These are phyloP conservation scores for Ustilago lituana DNA, from an alignment of 1,284 basidiomycete species.

Conservation along the genomic window DNA sequence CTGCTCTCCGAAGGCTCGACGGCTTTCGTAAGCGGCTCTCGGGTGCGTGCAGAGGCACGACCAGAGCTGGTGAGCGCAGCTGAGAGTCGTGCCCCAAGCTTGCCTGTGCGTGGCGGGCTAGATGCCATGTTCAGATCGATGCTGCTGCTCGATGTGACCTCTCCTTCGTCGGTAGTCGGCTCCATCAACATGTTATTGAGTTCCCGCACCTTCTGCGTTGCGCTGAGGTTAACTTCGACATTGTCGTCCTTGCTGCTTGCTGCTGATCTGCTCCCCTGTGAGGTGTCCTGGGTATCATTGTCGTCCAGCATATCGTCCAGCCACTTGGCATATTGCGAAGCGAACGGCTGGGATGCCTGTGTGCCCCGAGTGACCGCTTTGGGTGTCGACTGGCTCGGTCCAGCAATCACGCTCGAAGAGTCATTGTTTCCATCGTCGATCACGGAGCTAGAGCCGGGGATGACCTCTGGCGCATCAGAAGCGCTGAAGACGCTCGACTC, in stretches of 20 bases:
- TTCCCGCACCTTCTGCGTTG: conserved; percentile 31
- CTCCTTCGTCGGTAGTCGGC: conserved; percentile 2
- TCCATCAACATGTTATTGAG: conserved; percentile 28
- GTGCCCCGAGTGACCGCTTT: conserved; percentile 2
- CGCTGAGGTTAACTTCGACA: conserved; percentile 13
- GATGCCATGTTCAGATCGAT: conserved; percentile 35
- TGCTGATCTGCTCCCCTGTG: neutral
- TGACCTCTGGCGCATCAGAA: conserved; percentile 23
- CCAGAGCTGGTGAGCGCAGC: conserved; percentile 29
- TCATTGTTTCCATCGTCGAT: conserved; percentile 12
- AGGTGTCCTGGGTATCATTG: conserved; percentile 5
- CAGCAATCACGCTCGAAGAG: conserved; percentile 11
- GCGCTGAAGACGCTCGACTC: conserved; percentile 32
- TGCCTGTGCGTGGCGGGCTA: conserved; percentile 28
- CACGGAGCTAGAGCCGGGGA: conserved; percentile 20
- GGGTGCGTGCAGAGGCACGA: conserved; percentile 2
- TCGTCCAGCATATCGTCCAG: conserved; percentile 41
- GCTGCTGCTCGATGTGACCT: conserved; percentile 1
- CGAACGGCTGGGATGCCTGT: conserved; percentile 33
- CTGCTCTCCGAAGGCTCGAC: conserved; percentile 19
- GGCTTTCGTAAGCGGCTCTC: neutral
- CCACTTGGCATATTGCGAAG: conserved; percentile 37
- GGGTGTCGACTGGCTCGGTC: conserved; percentile 39
- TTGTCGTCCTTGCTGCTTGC: neutral
- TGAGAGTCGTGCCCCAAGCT: conserved; percentile 16